Conservation (phyloP, 176 grass and related monocot genomes). For the Zea mays region DNA sequence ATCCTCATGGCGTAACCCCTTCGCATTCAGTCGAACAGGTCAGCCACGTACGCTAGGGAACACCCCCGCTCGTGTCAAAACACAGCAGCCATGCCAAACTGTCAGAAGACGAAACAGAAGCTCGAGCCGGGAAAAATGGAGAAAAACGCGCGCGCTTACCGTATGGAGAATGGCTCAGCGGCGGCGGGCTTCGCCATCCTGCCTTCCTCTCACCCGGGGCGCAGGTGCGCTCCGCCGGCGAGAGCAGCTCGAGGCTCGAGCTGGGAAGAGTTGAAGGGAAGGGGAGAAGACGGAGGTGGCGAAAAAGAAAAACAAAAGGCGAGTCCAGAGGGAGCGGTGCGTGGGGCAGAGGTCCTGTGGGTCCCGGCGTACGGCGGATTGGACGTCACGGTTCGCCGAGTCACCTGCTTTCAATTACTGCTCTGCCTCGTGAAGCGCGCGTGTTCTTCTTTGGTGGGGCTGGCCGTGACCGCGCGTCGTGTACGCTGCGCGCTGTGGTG, state of each 20-base stretch:
- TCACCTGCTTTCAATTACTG: slow-evolving; percentile 5
- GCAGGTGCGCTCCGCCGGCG: slow-evolving; percentile 7
- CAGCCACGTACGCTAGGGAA: slow-evolving; percentile 6
- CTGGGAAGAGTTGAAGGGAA: too few relatives aligned
- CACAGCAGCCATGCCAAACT: neutral
- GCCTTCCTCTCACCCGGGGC: neutral
- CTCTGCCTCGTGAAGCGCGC: slow-evolving; percentile 29
- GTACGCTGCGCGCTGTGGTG: neutral
- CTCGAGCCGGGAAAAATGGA: neutral
- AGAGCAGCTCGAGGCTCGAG: neutral
- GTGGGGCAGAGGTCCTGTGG: neutral
- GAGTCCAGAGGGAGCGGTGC: neutral
- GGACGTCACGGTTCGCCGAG: slow-evolving; percentile 21
- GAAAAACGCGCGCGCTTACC: slow-evolving; percentile 30
- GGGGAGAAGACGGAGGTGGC: too few relatives aligned
- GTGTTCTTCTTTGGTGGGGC: slow-evolving; percentile 6
- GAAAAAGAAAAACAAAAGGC: neutral
- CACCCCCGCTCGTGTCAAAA: neutral
- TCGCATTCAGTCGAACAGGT: slow-evolving; percentile 20
- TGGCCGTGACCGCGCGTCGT: neutral
- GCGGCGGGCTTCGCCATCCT: slow-evolving; percentile 32
- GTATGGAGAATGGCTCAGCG: slow-evolving; percentile 50
- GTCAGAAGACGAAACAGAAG: neutral
- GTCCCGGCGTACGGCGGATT: slow-evolving; percentile 19
- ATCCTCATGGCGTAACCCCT: slow-evolving; percentile 44